Base-by-base conservation (phyloP, 2,329 filamentous ascomycete genomes). In the Rhynchosporium secalis region DNA sequence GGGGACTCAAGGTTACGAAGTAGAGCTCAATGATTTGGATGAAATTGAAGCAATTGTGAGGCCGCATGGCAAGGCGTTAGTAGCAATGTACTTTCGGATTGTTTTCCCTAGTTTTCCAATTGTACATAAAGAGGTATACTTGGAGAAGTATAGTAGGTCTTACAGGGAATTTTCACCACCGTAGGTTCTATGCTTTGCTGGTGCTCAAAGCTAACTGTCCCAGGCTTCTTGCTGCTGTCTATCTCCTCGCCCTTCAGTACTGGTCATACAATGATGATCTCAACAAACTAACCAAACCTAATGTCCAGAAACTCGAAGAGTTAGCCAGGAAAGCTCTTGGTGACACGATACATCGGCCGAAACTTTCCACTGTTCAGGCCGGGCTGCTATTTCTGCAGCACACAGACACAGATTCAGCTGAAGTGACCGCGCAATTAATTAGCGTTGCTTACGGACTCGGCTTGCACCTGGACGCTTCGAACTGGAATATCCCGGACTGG, bases 401-500 rank as follows among this genome's bases (percentile, higher is more conserved):
- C 36, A 69, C 67, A 13, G 70, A 71, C 41, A 66, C 65, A 2
- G 70, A 71, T 56, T 69, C 68, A 64, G 76, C 60, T 5, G 70
- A 70, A 29, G 52, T 69, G 26, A 71, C 81, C 1, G 78, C 81
- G 2, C 82, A 84, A 61, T 73, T 84, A 1, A 79, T 86, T n/a
- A 69, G 68, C 56, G 68, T 86, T 49, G 82, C 80, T 0, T 83
- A 86, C 68, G 81, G 84, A 40, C 76, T 87, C 0, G 84, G 84
- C 0, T 75, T 87, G 10, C 83, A 87, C 59, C 76, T 87, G 1
- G 85, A 89, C 69, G 86, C 84, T 65, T 81, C 82, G 0, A 73
- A 77, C 26, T 89, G 86, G 86, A 79, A 81, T 10, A 82, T 89
- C 47, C 85, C 86, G 1, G 74, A 76, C 0, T 88, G 85, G 85